Percentiles rank a stretch among this genome's conserved stretches.
Conservation (phyloP, 1,284 basidiomycete species). For the Phaffia rhodozyma region DNA sequence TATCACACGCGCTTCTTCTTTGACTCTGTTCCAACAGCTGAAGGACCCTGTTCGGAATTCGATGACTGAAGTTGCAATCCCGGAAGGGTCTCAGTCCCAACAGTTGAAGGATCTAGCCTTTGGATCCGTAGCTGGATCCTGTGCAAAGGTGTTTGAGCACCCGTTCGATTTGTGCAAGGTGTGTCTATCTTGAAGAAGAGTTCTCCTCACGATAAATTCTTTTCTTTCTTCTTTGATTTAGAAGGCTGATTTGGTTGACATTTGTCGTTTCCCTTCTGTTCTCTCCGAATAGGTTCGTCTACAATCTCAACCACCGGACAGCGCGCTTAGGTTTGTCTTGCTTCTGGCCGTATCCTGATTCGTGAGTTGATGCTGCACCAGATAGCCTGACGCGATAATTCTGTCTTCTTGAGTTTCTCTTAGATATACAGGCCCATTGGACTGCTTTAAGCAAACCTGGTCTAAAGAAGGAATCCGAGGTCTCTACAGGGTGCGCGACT, state of each 20-base stretch:
- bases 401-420: no score
- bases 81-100: not conserved
- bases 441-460: slow-evolving; percentile 69
- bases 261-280: not conserved
- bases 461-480: slow-evolving; percentile 61
- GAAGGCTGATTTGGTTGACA: not conserved
- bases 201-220: not conserved
- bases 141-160: slow-evolving; percentile 71
- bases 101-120: slow-evolving; percentile 38
- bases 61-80: no score
- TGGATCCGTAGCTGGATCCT: slow-evolving; percentile 56
- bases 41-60: no score
- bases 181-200: not conserved
- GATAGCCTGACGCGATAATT: no score
- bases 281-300: slow-evolving; percentile 54
- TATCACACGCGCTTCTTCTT: no score
- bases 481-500: slow-evolving; percentile 55
- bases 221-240: not conserved
- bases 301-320: slow-evolving; percentile 67
- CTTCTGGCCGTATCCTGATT: no score
- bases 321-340: slow-evolving; percentile 46
- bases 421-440: slow-evolving; percentile 50
- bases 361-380: no score
- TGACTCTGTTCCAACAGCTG: no score
- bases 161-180: slow-evolving; percentile 61